phyloP scores from a whole-genome alignment of 148 eudicot genomes.

The Rhododendron molle region DNA sequence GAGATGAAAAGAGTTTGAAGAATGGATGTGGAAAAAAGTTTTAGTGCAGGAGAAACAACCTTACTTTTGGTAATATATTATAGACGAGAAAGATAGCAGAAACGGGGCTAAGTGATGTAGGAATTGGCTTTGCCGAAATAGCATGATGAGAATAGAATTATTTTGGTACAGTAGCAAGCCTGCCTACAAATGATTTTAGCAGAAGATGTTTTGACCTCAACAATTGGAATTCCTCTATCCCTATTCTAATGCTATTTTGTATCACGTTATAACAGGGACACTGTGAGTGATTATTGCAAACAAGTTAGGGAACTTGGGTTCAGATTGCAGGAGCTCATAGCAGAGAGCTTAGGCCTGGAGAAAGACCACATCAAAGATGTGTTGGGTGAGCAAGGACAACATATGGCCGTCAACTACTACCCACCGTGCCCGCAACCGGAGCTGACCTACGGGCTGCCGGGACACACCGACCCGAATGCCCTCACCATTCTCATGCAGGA shows the following conservation, averaged over 20 bases:
- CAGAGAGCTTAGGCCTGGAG: slow-evolving; percentile 80
- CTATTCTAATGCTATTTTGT: not conserved
- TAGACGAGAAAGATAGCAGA: no score
- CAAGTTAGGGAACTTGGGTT: slow-evolving; percentile 65
- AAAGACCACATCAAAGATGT: slow-evolving; percentile 40
- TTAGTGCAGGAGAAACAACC: no score
- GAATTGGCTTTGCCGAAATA: no score
- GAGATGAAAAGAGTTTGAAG: no score
- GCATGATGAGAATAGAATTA: no score
- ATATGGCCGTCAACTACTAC: slow-evolving; percentile 89
- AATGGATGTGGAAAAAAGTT: no score
- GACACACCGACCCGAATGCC: slow-evolving; percentile 88
- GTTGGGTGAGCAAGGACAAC: slow-evolving; percentile 88
- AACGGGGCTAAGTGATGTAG: no score
- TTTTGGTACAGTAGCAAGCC: no score
- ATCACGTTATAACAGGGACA: slow-evolving; percentile 38
- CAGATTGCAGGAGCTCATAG: slow-evolving; percentile 61
- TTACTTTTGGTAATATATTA: no score
- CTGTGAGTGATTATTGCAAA: slow-evolving; percentile 47
- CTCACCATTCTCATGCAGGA: slow-evolving; percentile 92
- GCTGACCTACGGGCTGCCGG: slow-evolving; percentile 80
- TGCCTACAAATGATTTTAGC: no score
- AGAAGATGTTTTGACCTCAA: no score
- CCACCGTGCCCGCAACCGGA: slow-evolving; percentile 91
- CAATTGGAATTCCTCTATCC: no score